phyloP scores from a whole-genome alignment of 73 alveolate species.

The Blepharisma stoltei region DNA sequence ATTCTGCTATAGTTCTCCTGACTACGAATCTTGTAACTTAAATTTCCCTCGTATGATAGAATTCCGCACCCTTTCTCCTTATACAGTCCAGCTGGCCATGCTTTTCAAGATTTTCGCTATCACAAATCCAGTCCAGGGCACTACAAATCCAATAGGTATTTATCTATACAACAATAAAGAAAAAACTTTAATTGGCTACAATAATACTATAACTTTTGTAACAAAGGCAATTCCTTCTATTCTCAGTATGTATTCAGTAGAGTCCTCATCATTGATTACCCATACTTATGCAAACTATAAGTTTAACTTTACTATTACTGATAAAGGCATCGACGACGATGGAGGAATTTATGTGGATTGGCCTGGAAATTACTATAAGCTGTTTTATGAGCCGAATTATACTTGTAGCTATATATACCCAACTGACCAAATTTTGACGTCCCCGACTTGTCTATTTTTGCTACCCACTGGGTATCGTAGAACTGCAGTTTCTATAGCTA shows the following conservation, averaged over 20 bases:
- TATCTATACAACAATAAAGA: not conserved
- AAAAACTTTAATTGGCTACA: not conserved
- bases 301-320: not conserved
- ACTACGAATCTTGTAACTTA: not conserved
- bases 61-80: not conserved
- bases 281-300: not conserved
- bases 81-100: not conserved
- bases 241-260: conserved; percentile 21
- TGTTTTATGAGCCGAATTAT: not conserved
- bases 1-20: not conserved
- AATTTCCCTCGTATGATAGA: not conserved
- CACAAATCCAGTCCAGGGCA: conserved; percentile 1
- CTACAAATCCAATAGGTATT: not conserved
- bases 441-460: not conserved
- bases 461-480: not conserved
- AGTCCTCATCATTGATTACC: not conserved
- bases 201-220: not conserved
- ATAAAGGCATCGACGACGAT: not conserved
- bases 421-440: conserved; percentile 2
- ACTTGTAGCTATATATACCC: not conserved
- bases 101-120: conserved; percentile 13
- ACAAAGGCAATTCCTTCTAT: not conserved
- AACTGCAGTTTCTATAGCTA: not conserved
- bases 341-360: not conserved
- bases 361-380: conserved; percentile 18